Evolutionary conservation across 164 flowering plant species (phyloP).

Genomic region (Vitis riparia): DNA sequence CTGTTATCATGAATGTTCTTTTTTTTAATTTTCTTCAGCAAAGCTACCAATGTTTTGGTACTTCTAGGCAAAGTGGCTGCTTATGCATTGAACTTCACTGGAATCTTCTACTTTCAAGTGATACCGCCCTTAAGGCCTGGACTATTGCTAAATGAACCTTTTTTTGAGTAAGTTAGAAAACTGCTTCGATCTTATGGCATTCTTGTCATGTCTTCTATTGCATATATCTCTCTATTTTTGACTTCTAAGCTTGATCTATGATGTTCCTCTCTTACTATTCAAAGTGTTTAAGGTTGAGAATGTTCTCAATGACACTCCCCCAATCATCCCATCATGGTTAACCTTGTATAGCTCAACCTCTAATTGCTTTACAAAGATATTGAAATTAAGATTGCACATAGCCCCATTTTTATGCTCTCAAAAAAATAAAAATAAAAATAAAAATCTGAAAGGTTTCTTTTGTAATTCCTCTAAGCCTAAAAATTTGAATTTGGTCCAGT

Average conservation of each 20-base stretch:
- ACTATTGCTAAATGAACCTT: slow-evolving; percentile 27
- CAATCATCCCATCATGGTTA: too few species aligned
- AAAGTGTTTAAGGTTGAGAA: too few species aligned
- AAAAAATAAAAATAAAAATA: too few species aligned
- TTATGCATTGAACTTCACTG: slow-evolving; percentile 67
- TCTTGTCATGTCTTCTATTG: neutral
- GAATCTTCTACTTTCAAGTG: slow-evolving; percentile 69
- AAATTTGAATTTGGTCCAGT: too few species aligned
- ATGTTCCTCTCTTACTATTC: too few species aligned
- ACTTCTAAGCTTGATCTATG: neutral
- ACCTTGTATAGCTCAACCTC: too few species aligned
- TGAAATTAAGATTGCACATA: too few species aligned
- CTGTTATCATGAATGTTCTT: neutral
- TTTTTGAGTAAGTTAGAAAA: slow-evolving; percentile 44
- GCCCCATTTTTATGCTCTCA: too few species aligned
- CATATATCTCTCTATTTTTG: neutral
- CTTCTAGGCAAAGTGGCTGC: slow-evolving; percentile 66
- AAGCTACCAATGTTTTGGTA: slow-evolving; percentile 61
- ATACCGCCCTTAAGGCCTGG: slow-evolving; percentile 36
- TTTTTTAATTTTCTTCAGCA: slow-evolving; percentile 47
- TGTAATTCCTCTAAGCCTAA: too few species aligned
- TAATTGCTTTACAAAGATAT: too few species aligned
- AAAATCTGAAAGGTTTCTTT: too few species aligned
- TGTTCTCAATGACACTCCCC: too few species aligned
- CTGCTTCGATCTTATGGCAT: neutral